phyloP scores from a whole-genome alignment of 768 basidiomycete species.

The Lyophyllum decastes region DNA sequence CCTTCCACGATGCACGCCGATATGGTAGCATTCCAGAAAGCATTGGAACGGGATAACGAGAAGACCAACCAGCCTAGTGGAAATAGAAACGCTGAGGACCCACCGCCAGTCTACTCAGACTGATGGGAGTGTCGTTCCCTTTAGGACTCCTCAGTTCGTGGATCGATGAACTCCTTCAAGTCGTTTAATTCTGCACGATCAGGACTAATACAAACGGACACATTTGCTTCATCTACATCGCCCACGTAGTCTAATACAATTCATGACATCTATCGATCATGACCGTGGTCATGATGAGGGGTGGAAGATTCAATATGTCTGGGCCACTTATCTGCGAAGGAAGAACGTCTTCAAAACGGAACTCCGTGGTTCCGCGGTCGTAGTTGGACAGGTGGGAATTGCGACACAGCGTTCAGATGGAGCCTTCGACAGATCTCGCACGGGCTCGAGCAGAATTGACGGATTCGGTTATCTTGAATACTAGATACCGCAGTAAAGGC shows the following conservation, averaged over 20 bases:
- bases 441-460: slow-evolving; percentile 13
- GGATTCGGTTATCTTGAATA: slow-evolving; percentile 23
- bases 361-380: slow-evolving; percentile 4
- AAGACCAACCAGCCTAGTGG: slow-evolving; percentile 12
- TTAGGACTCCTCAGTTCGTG: neutral
- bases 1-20: slow-evolving; percentile 7
- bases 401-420: slow-evolving; percentile 4
- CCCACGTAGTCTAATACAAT: neutral
- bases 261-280: neutral
- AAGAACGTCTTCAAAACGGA: neutral
- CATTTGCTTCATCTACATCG: neutral
- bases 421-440: slow-evolving; percentile 5
- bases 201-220: neutral
- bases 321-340: neutral
- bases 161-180: neutral
- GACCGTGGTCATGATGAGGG: neutral
- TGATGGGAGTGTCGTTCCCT: neutral
- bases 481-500: slow-evolving; percentile 25
- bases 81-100: slow-evolving; percentile 12
- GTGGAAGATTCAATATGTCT: neutral
- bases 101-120: slow-evolving; percentile 15
- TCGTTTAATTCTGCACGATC: neutral
- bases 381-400: neutral
- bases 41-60: slow-evolving; percentile 14
- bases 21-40: slow-evolving; percentile 13